Evolutionary conservation across 1,284 basidiomycete genomes (phyloP), one percentile per base, ranked within the genome.

Genomic region (Trametes polyzona): DNA sequence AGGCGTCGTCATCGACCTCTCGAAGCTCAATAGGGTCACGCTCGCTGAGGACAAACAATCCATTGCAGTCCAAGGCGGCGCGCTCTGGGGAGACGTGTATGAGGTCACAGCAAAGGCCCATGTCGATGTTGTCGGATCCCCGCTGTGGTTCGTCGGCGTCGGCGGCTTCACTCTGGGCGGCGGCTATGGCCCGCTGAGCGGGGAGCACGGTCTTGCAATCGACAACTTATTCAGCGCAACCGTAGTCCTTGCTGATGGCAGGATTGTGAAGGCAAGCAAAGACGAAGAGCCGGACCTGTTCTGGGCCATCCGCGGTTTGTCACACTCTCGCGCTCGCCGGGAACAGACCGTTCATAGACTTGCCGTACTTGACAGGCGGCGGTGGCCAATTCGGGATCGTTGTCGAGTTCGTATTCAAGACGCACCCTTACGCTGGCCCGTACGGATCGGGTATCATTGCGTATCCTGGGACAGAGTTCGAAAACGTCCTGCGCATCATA

Each of bases 361-460:
- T n/a, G 14, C 10, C 35, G 4, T 1, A 26, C 33, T 52, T 21
- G 10, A 7, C 70, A 64, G 79, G 78, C 40, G 80, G 76, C 4
- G 79, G 78, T 0, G 67, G 69, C 32, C 80, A 78, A 61, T 81
- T 81, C 63, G 80, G 80, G n/a, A 66, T 80, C 43, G 76, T 81
- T 3, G 76, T 76, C 16, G 70, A 75, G 36, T 78, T 82, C 48
- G 71, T 71, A 1, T 72, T 78, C 57, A 69, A 68, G 41, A 63
- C 71, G 33, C 68, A 68, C 55, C 70, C 69, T 6, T n/a, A 59
- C 39, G 32, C 52, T 52, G 62, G 63, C 52, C 65, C 71, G 2
- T 61, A 60, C 49, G 58, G 60, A 1, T 52, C 62, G 5, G 70
- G 72, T 2, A 44, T 61, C 10, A 51, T 66, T 27, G 58, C 49